phyloP scores from a whole-genome alignment of 1,139 yeast genomes.

The Hanseniaspora uvarum region DNA sequence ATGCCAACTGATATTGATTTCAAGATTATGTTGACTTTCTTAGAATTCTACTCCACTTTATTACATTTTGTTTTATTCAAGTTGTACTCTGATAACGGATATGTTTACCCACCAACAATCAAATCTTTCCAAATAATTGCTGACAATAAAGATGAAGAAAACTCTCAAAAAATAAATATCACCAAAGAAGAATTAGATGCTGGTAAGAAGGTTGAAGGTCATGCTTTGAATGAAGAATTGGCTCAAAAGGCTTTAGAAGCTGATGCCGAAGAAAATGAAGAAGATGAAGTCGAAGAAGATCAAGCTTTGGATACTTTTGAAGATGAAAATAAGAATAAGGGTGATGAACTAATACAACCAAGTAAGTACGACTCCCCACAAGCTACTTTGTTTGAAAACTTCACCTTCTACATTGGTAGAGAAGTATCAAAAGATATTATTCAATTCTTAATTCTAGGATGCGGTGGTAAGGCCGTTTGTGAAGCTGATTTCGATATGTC shows the following conservation, averaged over 20 bases:
- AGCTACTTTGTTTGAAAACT: slow-evolving; percentile 57
- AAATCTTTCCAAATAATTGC: slow-evolving; percentile 69
- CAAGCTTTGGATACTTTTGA: slow-evolving; percentile 62
- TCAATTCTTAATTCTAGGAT: slow-evolving; percentile 76
- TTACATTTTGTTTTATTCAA: slow-evolving; percentile 78
- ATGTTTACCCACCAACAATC: slow-evolving; percentile 84
- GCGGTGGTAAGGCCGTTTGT: slow-evolving; percentile 78
- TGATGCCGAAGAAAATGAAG: slow-evolving; percentile 35
- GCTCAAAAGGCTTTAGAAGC: slow-evolving; percentile 38
- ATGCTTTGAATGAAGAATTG: slow-evolving; percentile 29
- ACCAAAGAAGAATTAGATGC: slow-evolving; percentile 26
- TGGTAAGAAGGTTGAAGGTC: slow-evolving; percentile 31
- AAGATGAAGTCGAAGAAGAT: slow-evolving; percentile 35
- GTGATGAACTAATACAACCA: slow-evolving; percentile 77
- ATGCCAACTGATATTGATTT: slow-evolving; percentile 92
- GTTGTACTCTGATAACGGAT: slow-evolving; percentile 71
- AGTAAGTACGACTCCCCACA: slow-evolving; percentile 47
- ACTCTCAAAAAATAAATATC: slow-evolving; percentile 33
- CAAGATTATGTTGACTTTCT: slow-evolving; percentile 90
- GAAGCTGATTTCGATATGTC: slow-evolving; percentile 69
- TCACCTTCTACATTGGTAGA: slow-evolving; percentile 81
- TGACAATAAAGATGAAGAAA: slow-evolving; percentile 32
- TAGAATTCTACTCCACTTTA: slow-evolving; percentile 88
- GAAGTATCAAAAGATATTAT: slow-evolving; percentile 89
- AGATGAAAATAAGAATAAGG: slow-evolving; percentile 50